Conservation (phyloP, 2,329 filamentous ascomycete species). For the Dothideomycetes sp. region DNA sequence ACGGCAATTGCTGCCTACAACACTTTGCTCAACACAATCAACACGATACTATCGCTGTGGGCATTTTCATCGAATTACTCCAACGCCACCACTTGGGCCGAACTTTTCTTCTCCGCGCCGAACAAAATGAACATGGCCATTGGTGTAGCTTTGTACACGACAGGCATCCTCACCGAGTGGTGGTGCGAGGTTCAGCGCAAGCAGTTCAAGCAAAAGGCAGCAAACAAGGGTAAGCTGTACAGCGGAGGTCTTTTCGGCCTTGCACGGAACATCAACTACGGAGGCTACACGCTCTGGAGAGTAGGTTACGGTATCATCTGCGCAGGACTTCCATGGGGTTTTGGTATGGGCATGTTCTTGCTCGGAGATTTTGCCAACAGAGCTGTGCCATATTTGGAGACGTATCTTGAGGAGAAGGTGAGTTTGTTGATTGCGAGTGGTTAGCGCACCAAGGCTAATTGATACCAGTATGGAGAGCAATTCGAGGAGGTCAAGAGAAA, state of each 20-base stretch:
- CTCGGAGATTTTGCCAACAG: slow-evolving; percentile 14
- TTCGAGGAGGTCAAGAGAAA: slow-evolving; percentile 14
- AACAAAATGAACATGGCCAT: slow-evolving; percentile 6
- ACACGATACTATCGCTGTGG: slow-evolving; percentile 15
- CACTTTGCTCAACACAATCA: slow-evolving; percentile 14
- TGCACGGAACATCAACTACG: slow-evolving; percentile 18
- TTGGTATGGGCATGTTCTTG: slow-evolving; percentile 10
- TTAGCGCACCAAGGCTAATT: no score
- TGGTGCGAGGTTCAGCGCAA: slow-evolving; percentile 17
- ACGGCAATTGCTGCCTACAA: slow-evolving; percentile 13
- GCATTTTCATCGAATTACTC: slow-evolving; percentile 11
- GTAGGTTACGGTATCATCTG: slow-evolving; percentile 14
- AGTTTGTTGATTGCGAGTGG: no score
- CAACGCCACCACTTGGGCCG: slow-evolving; percentile 5
- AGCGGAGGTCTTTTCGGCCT: slow-evolving; percentile 14
- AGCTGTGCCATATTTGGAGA: slow-evolving; percentile 17
- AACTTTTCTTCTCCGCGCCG: slow-evolving; percentile 7
- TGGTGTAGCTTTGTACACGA: slow-evolving; percentile 12
- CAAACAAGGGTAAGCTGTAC: slow-evolving; percentile 16
- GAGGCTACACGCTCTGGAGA: slow-evolving; percentile 17
- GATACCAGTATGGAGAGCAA: slow-evolving; percentile 17
- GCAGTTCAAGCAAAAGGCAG: slow-evolving; percentile 13
- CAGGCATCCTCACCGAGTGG: slow-evolving; percentile 16
- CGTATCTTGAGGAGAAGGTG: slow-evolving; percentile 16
- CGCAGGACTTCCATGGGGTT: slow-evolving; percentile 14